phyloP scores from a whole-genome alignment of 345 rosid species.

The Salix caprea region DNA sequence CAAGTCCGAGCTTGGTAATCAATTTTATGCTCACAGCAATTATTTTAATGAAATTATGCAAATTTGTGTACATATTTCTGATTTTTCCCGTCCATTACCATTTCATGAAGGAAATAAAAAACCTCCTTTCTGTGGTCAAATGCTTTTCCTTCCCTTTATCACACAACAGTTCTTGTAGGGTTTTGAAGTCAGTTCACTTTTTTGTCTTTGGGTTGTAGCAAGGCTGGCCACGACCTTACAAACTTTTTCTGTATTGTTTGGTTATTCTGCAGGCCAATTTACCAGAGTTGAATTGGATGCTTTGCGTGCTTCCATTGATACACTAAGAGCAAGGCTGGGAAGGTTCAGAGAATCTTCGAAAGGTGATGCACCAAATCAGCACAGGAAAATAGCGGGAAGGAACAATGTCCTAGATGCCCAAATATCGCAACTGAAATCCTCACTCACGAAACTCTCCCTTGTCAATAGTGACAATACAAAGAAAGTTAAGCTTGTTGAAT shows the following conservation, averaged over 20 bases:
- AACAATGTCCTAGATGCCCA: constrained; percentile 45
- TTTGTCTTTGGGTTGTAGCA: neutral
- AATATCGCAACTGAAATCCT: constrained; percentile 60
- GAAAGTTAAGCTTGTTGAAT: constrained; percentile 65
- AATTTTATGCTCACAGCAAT: neutral
- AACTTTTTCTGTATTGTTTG: constrained; percentile 3
- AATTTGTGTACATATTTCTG: neutral
- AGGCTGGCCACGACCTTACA: neutral
- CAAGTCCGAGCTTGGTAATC: constrained; percentile 77
- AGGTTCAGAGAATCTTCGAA: constrained; percentile 45
- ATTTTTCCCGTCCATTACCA: neutral
- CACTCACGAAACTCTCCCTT: constrained; percentile 60
- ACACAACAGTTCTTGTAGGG: neutral
- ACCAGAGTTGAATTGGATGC: constrained; percentile 66
- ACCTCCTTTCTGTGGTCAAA: neutral
- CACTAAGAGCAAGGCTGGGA: constrained; percentile 59
- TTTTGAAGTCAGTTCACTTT: neutral
- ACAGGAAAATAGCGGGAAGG: constrained; percentile 35
- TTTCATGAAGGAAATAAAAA: no score
- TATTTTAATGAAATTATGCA: neutral
- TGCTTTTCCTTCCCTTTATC: neutral
- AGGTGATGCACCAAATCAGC: constrained; percentile 29
- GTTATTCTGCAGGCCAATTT: constrained; percentile 51
- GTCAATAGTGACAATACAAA: constrained; percentile 62
- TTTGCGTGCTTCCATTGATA: constrained; percentile 59